Evolutionary conservation across 495 filamentous ascomycete genomes (phyloP), one percentile per base, ranked within the genome.

Genomic region (Penicillium steckii): DNA sequence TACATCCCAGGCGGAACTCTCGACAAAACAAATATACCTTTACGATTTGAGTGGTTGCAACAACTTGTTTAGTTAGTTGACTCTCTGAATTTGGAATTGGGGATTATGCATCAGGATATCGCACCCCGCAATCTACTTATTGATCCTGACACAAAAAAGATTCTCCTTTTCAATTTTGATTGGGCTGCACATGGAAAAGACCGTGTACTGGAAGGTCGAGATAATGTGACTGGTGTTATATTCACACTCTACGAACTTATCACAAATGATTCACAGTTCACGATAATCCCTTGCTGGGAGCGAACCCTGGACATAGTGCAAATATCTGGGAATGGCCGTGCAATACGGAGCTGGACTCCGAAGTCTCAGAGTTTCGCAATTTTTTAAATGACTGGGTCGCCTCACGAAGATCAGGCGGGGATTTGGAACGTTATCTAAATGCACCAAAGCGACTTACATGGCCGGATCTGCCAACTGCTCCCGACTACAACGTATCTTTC

Each of bases 151-250:
- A 73, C 67, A 42, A 40, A 72, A 7, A 55, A 62, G 2, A 52
- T 75, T n/a, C 15, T 68, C 53, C 55, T 74, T 27, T 72, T 73
- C 40, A 68, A 78, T 55, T 78, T 78, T 44, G 51, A 68, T 57
- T 60, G 27, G n/a, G 64, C 66, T 15, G 60, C 62, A 50, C 33
- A 46, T 19, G 58, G 59, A 46, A 53, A 60, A 18, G 48, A 63
- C 35, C 22, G 42, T 27, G 53, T 59, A 13, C 7, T 40, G 17
- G 42, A 66, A 19, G 59, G 54, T 44, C 57, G 65, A 45, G 59
- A 77, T 55, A 72, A 74, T 44, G 59, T 72, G 38, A 60, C 61
- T 56, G 58, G 64, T 24, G 65, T 74, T 43, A 50, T 68, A 35
- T 68, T 73, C 48, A 70, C 65, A 21, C n/a, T 68, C 10, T 67